Conservation (phyloP, 805 yeast genomes). For the Scheffersomyces lignosus region DNA sequence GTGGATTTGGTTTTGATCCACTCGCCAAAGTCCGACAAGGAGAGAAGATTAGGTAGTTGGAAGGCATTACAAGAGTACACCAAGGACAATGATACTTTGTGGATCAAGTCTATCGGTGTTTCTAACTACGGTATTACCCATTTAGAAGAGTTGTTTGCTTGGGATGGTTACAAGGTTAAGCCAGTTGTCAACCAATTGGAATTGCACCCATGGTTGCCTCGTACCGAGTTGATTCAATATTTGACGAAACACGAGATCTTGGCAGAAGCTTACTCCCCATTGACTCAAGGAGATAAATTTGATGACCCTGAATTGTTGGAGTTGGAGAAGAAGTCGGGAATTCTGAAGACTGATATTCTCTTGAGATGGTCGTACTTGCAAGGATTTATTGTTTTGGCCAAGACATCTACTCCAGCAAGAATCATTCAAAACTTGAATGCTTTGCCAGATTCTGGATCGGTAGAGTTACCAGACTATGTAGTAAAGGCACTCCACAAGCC, state of each 20-base stretch:
- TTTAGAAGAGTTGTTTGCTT: constrained; percentile 56
- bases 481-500: constrained; percentile 34
- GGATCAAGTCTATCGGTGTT: constrained; percentile 70
- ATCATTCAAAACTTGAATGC: constrained; percentile 55
- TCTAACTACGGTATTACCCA: constrained; percentile 67
- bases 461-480: constrained; percentile 41
- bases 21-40: constrained; percentile 44
- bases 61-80: constrained; percentile 72
- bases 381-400: constrained; percentile 6
- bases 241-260: constrained; percentile 53
- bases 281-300: constrained; percentile 59
- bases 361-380: constrained; percentile 19
- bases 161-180: constrained; percentile 38
- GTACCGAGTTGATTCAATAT: constrained; percentile 59
- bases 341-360: constrained; percentile 40
- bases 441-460: constrained; percentile 37
- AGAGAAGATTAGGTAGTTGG: constrained; percentile 59
- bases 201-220: constrained; percentile 77
- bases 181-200: constrained; percentile 79
- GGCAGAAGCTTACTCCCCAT: constrained; percentile 77
- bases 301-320: constrained; percentile 50
- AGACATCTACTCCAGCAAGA: constrained; percentile 54
- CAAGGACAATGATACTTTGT: constrained; percentile 42
- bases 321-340: constrained; percentile 49
- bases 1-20: constrained; percentile 45